phyloP scores from a whole-genome alignment of 352 stramenopile species.

The Hyaloperonospora brassicae region DNA sequence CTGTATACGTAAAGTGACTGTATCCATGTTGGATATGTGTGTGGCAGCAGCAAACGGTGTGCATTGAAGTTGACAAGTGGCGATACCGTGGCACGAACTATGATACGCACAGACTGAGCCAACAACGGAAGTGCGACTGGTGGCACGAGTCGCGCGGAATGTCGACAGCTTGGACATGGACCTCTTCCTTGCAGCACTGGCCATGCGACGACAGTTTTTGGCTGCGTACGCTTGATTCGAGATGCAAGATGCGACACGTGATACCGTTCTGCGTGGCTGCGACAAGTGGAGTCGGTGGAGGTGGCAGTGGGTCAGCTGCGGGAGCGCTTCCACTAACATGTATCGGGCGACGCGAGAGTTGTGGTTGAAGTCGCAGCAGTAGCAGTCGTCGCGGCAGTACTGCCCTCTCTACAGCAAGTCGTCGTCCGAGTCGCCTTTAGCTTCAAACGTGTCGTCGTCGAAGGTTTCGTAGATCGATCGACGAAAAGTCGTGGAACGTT shows the following conservation, averaged over 20 bases:
- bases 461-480: slow-evolving; percentile 73
- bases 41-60: neutral
- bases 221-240: slow-evolving; percentile 22
- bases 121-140: slow-evolving; percentile 42
- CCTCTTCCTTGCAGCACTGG: slow-evolving; percentile 64
- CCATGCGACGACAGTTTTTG: slow-evolving; percentile 69
- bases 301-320: neutral
- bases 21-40: too few relatives aligned
- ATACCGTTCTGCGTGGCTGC: neutral
- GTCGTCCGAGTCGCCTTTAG: slow-evolving; percentile 46
- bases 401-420: slow-evolving; percentile 50
- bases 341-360: neutral
- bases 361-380: too few relatives aligned
- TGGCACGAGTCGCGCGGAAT: slow-evolving; percentile 63
- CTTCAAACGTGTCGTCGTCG: slow-evolving; percentile 42
- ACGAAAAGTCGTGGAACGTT: neutral
- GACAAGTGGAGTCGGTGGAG: too few relatives aligned
- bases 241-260: neutral
- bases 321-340: neutral
- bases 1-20: slow-evolving; percentile 2
- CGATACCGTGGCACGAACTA: neutral
- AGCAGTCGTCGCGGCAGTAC: too few relatives aligned
- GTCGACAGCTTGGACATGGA: slow-evolving; percentile 77
- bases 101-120: slow-evolving; percentile 8
- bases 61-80: neutral